Percentiles rank a stretch among this genome's conserved stretches.
Evolutionary conservation across 352 stramenopile species (phyloP).

Genomic region (Phytophthora colocasiae): DNA sequence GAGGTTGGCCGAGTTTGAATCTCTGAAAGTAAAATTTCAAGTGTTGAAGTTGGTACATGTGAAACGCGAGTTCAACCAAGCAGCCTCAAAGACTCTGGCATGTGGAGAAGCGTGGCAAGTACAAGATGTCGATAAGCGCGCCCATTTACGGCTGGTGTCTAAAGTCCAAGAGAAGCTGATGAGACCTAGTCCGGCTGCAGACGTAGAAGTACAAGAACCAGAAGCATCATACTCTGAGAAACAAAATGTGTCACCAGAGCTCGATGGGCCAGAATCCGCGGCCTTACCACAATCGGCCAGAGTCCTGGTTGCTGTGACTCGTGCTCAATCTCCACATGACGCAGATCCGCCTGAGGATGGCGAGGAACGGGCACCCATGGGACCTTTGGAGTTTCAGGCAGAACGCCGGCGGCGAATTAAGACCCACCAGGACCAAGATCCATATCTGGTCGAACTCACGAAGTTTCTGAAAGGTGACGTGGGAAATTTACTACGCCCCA

Average conservation of each 20-base stretch:
- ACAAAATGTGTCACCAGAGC: no score
- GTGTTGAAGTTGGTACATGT: no score
- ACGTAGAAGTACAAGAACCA: no score
- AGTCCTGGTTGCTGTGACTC: neutral
- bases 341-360: no score
- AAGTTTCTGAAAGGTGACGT: neutral
- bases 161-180: constrained; percentile 3
- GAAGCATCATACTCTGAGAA: no score
- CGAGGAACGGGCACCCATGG: no score
- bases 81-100: no score
- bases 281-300: no score
- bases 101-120: constrained; percentile 1
- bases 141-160: neutral
- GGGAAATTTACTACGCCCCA: neutral
- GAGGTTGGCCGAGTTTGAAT: no score
- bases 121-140: neutral
- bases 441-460: neutral
- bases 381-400: constrained; percentile 2
- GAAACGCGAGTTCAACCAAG: constrained; percentile 14
- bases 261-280: no score
- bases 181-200: no score
- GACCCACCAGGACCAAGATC: neutral
- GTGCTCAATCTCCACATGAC: neutral
- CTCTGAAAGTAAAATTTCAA: no score
- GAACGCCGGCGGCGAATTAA: constrained; percentile 15